Evolutionary conservation across 169 alveolate species (phyloP).

Genomic region (Eimeria maxima): DNA sequence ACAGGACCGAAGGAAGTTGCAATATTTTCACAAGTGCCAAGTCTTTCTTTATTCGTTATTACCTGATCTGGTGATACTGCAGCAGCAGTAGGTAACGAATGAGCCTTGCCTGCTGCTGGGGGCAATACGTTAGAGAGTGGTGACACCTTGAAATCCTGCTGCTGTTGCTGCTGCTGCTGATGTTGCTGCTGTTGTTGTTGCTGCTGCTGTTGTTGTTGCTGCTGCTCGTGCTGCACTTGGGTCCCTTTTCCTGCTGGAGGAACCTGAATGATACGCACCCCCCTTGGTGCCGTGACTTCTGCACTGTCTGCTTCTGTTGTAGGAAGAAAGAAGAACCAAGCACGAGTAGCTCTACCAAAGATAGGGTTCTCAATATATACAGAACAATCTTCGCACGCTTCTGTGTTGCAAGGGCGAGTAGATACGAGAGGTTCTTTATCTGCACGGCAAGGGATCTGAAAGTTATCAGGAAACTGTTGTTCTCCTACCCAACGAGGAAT

Average conservation of each 20-base stretch:
- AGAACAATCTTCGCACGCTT: slow-evolving; percentile 78
- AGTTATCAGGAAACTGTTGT: slow-evolving; percentile 75
- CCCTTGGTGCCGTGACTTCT: slow-evolving; percentile 77
- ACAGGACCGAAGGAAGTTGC: slow-evolving; percentile 50
- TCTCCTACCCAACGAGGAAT: slow-evolving; percentile 82
- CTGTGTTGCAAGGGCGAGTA: slow-evolving; percentile 70
- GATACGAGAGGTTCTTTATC: slow-evolving; percentile 79
- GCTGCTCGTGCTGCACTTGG: slow-evolving; percentile 4
- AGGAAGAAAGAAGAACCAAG: slow-evolving; percentile 80
- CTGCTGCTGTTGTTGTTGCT: background rate
- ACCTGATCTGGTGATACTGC: slow-evolving; percentile 24
- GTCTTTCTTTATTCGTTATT: background rate
- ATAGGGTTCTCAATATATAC: slow-evolving; percentile 62
- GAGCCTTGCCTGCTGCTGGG: background rate
- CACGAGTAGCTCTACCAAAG: slow-evolving; percentile 48
- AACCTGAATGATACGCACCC: slow-evolving; percentile 13
- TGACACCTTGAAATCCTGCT: slow-evolving; percentile 4
- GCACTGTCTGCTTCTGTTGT: slow-evolving; percentile 72
- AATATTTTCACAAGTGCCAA: slow-evolving; percentile 2
- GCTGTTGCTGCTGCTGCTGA: background rate
- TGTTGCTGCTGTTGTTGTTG: background rate
- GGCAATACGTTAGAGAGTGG: slow-evolving; percentile 44
- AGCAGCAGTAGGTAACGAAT: background rate
- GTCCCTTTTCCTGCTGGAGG: background rate
- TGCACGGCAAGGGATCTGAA: slow-evolving; percentile 79